Evolutionary conservation across 2,329 filamentous ascomycete genomes (phyloP).

Genomic region (Epichloe amarillans): DNA sequence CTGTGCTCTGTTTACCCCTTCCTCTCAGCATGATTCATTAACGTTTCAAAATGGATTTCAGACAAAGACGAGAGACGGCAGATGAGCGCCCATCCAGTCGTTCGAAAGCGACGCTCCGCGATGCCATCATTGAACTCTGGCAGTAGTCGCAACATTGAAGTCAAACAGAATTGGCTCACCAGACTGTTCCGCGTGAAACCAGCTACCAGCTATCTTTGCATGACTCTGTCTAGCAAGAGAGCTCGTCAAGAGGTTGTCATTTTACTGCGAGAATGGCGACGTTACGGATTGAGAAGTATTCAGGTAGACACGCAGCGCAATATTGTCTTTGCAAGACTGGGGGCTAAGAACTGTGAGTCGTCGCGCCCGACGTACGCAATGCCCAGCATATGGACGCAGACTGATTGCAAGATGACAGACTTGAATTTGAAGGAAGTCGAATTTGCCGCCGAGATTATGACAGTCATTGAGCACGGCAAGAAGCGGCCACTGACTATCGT

Average conservation of each 20-base stretch:
- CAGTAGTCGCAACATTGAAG: conserved; percentile 42
- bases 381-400: neutral
- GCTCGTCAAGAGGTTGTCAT: conserved; percentile 65
- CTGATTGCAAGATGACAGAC: conserved; percentile 31
- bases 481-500: conserved; percentile 66
- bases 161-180: conserved; percentile 75
- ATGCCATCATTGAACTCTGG: conserved; percentile 24
- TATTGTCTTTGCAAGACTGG: conserved; percentile 66
- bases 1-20: neutral
- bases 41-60: neutral
- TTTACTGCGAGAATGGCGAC: conserved; percentile 66
- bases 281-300: conserved; percentile 69
- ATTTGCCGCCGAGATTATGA: conserved; percentile 79
- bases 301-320: conserved; percentile 67
- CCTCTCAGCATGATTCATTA: neutral
- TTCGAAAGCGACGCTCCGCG: conserved; percentile 10
- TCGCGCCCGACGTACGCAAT: neutral
- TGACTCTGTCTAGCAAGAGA: conserved; percentile 53
- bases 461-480: conserved; percentile 73
- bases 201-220: conserved; percentile 59
- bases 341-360: conserved; percentile 61
- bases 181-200: conserved; percentile 85
- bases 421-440: conserved; percentile 76
- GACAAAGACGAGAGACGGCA: conserved; percentile 4
- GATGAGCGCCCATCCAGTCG: neutral